Evolutionary conservation across 441 rosid genomes (phyloP), one percentile per base, ranked within the genome.

Genomic region (Erodium trifolium): DNA sequence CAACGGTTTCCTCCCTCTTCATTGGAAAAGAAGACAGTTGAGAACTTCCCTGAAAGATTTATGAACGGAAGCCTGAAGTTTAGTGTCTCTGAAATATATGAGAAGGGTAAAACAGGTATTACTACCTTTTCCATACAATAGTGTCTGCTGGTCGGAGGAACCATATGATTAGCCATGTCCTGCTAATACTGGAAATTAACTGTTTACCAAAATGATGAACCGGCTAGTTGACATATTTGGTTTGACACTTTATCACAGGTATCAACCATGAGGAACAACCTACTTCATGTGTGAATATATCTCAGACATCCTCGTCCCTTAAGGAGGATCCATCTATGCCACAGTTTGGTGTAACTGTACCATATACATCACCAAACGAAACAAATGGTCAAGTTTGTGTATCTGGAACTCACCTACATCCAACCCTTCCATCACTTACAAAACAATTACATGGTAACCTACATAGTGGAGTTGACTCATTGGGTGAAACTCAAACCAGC

Each of bases 21-120:
- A 68, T 41, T 78, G 73, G 97, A 86, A 57, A 85, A 77, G 75
- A 84, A 74, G 73, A 86, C 88, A 82, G 51, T 80, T 72, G 91
- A 85, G 66, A 83, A 85, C 71, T 81, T 83, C 66, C 73, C 93
- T 73, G 91, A 84, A 66, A 84, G 84, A 78, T 70, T 79, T 67
- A 77, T 81, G 77, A 88, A 83, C 78, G 90, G 88, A 65, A 79
- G 73, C 75, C 64, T 83, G 76, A 85, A 86, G 79, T 78, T 75
- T 70, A 81, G 84, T 31, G 35, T 79, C 41, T 72, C 67, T 41
- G 84, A 84, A 76, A 68, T 78, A 72, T 71, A 68, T 82, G 87
- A 82, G 77, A 83, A 86, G 72, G 89, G 85, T 51, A 75, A 75
- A 82, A 76, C 94, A 79, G 97, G 98, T 93, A 60, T 19, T 2